Conservation (phyloP, 1,284 basidiomycete species). For the Leccinum subspadiceum region DNA sequence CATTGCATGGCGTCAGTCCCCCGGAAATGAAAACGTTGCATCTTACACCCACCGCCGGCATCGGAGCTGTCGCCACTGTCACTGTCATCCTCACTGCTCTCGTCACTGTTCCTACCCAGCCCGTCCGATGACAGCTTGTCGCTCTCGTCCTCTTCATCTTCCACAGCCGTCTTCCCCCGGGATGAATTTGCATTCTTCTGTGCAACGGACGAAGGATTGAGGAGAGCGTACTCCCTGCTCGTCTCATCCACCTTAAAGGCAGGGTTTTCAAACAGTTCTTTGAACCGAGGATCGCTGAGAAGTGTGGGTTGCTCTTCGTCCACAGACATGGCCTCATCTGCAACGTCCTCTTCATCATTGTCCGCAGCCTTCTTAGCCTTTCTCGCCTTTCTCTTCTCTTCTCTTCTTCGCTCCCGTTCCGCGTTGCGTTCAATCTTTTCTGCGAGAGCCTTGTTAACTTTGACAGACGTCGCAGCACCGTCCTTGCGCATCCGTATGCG, state of each 20-base stretch:
- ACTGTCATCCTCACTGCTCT: constrained; percentile 43
- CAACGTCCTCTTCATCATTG: constrained; percentile 35
- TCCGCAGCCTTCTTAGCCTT: constrained; percentile 36
- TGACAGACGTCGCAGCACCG: constrained; percentile 44
- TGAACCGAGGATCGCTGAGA: constrained; percentile 88
- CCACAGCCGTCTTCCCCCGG: constrained; percentile 73
- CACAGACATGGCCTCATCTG: constrained; percentile 43
- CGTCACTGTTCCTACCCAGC: constrained; percentile 47
- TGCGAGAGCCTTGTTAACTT: constrained; percentile 92
- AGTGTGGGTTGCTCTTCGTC: constrained; percentile 47
- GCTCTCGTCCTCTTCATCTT: constrained; percentile 88
- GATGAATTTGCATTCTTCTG: constrained; percentile 38
- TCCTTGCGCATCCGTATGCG: constrained; percentile 82
- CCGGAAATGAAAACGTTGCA: constrained; percentile 20
- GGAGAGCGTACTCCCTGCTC: constrained; percentile 83
- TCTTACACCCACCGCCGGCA: constrained; percentile 45
- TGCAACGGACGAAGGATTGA: constrained; percentile 83
- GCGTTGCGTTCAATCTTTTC: constrained; percentile 79
- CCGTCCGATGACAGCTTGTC: constrained; percentile 76
- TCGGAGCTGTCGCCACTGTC: constrained; percentile 53
- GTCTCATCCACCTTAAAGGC: constrained; percentile 91
- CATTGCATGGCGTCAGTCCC: constrained; percentile 9
- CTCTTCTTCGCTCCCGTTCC: constrained; percentile 63
- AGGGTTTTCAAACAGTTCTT: constrained; percentile 90
- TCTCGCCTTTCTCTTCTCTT: constrained; percentile 58